Evolutionary conservation across 306 rosid species (phyloP).

Genomic region (Malus asiatica): DNA sequence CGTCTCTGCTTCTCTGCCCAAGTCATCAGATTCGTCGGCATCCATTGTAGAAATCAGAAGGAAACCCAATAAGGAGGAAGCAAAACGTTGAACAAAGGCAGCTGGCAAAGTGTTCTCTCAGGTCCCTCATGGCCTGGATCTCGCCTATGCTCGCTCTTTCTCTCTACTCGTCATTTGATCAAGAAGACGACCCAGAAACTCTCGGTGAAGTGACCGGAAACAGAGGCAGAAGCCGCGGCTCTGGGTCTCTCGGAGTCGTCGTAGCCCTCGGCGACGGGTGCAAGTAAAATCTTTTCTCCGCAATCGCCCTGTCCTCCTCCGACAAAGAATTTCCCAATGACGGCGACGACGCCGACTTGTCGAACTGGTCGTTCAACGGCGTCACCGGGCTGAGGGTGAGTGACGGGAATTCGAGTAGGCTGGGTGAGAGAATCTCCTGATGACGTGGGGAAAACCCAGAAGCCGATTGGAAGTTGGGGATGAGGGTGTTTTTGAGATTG

Average conservation of each 20-base stretch:
- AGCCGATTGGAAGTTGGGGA: slow-evolving; percentile 47
- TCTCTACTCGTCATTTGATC: neutral
- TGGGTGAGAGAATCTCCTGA: slow-evolving; percentile 80
- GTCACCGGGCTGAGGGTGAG: slow-evolving; percentile 91
- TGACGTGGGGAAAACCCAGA: slow-evolving; percentile 66
- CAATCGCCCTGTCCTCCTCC: slow-evolving; percentile 87
- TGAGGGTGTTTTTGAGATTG: slow-evolving; percentile 62
- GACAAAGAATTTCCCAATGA: slow-evolving; percentile 71
- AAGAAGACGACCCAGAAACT: slow-evolving; percentile 62
- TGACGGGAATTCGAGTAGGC: slow-evolving; percentile 75
- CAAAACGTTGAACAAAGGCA: too few relatives aligned
- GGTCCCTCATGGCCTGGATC: too few relatives aligned
- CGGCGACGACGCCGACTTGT: slow-evolving; percentile 59
- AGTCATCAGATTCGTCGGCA: too few relatives aligned
- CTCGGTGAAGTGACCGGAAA: slow-evolving; percentile 82
- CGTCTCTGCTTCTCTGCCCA: too few relatives aligned
- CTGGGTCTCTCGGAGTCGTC: slow-evolving; percentile 51
- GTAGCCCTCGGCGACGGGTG: slow-evolving; percentile 66
- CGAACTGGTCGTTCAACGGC: slow-evolving; percentile 67
- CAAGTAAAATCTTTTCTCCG: slow-evolving; percentile 79
- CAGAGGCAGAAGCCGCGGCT: slow-evolving; percentile 72
- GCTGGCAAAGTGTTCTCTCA: too few relatives aligned
- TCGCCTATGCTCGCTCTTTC: too few relatives aligned
- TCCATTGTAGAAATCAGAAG: too few relatives aligned
- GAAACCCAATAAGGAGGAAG: too few relatives aligned